Percentiles rank a stretch among this genome's conserved stretches.
Evolutionary conservation across 192 early-diverging fungal genomes (phyloP).

Genomic region (Coemansia sp.): DNA sequence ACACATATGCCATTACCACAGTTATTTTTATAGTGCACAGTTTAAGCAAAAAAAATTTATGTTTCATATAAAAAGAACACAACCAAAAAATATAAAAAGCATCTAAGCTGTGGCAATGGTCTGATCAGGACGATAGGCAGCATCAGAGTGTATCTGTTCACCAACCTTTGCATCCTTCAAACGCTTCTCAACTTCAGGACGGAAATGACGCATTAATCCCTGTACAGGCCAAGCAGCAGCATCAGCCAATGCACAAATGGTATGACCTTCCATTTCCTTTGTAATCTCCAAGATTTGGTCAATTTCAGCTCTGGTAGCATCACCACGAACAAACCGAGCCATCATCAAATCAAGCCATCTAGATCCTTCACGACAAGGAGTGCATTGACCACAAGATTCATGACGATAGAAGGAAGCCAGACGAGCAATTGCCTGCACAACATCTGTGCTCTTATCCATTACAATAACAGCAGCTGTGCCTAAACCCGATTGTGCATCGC

Average conservation of each 20-base stretch:
- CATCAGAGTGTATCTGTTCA: constrained; percentile 28
- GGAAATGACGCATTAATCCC: constrained; percentile 91
- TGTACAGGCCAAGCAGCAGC: constrained; percentile 98
- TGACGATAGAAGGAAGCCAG: constrained; percentile 94
- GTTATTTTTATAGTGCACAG: background rate
- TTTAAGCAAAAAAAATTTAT: background rate
- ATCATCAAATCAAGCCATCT: constrained; percentile 96
- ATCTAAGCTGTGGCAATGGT: constrained; percentile 40
- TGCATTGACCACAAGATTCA: constrained; percentile 98
- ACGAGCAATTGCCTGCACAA: constrained; percentile 89
- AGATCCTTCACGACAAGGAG: constrained; percentile 96
- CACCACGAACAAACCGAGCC: constrained; percentile 87
- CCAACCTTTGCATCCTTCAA: constrained; percentile 34
- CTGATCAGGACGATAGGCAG: constrained; percentile 42
- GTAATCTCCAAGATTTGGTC: constrained; percentile 95
- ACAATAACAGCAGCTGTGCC: constrained; percentile 98
- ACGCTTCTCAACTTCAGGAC: constrained; percentile 38
- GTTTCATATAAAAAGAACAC: background rate
- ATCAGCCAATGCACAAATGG: constrained; percentile 99
- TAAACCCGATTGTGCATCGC: constrained; percentile 88
- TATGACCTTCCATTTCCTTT: constrained; percentile 98
- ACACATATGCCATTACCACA: background rate
- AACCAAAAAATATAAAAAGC: background rate
- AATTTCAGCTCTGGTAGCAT: constrained; percentile 81
- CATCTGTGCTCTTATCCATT: constrained; percentile 97